A percentile compares a stretch with the other conserved stretches of the same genome.
phyloP scores from a whole-genome alignment of 2,329 filamentous ascomycete species.

The Scedosporium aurantiacum region DNA sequence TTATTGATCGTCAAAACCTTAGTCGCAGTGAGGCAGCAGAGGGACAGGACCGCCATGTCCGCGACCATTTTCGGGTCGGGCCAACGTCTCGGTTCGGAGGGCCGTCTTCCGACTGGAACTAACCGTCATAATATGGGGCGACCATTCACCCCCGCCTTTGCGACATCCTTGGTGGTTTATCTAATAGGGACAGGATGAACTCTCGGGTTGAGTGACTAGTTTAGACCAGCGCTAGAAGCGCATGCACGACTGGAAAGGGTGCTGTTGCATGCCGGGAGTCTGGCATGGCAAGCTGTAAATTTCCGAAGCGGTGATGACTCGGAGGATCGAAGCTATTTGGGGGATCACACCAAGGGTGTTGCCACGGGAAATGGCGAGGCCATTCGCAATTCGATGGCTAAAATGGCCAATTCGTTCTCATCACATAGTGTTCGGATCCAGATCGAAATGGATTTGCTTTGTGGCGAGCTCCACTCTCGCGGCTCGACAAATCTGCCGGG shows the following conservation, averaged over 20 bases:
- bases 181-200: not conserved
- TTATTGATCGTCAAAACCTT: not conserved
- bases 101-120: not conserved
- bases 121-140: not conserved
- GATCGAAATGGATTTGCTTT: not conserved
- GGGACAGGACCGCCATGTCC: not conserved
- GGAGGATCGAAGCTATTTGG: not conserved
- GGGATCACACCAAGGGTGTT: not conserved
- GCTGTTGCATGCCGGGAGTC: not conserved
- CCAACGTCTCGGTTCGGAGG: not conserved
- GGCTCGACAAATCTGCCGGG: not conserved
- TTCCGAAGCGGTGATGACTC: not conserved
- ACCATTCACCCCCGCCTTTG: not conserved
- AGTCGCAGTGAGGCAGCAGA: no score
- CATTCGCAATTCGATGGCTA: not conserved
- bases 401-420: not conserved
- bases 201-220: not conserved
- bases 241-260: not conserved
- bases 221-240: not conserved
- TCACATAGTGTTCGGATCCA: not conserved
- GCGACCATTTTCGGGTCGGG: not conserved
- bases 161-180: not conserved
- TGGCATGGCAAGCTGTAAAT: not conserved
- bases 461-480: not conserved
- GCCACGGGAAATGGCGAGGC: not conserved